Evolutionary conservation across 2,329 filamentous ascomycete genomes (phyloP).

Genomic region (Rutstroemia sp.): DNA sequence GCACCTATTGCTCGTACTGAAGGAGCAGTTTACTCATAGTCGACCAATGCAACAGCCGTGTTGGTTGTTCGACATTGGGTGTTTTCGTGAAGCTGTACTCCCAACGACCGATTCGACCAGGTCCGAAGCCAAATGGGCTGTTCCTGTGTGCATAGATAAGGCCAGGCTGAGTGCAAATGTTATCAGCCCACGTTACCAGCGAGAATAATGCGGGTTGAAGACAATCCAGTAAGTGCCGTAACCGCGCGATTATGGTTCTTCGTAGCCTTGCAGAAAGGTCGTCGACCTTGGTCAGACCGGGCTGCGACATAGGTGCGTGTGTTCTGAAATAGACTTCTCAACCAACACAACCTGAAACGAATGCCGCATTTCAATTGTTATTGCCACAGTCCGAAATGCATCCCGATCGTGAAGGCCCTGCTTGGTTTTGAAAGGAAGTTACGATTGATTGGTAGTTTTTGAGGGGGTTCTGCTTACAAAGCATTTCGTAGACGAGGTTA

Average conservation of each 20-base stretch:
- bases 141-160: background rate
- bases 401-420: too few species aligned
- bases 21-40: background rate
- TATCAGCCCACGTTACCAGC: background rate
- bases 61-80: background rate
- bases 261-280: background rate
- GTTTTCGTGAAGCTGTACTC: background rate
- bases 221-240: background rate
- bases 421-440: too few species aligned
- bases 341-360: background rate
- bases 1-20: background rate
- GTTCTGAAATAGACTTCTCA: background rate
- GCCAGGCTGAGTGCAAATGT: background rate
- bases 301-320: background rate
- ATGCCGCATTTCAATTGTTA: background rate
- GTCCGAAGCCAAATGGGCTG: background rate
- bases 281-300: background rate
- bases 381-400: background rate
- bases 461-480: background rate
- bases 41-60: background rate
- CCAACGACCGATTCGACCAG: background rate
- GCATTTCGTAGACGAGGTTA: background rate
- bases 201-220: background rate
- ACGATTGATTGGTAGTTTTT: background rate
- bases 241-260: conserved; percentile 1